Conservation (phyloP, 345 rosid genomes). For the Psidium friedrichsthalianum region DNA sequence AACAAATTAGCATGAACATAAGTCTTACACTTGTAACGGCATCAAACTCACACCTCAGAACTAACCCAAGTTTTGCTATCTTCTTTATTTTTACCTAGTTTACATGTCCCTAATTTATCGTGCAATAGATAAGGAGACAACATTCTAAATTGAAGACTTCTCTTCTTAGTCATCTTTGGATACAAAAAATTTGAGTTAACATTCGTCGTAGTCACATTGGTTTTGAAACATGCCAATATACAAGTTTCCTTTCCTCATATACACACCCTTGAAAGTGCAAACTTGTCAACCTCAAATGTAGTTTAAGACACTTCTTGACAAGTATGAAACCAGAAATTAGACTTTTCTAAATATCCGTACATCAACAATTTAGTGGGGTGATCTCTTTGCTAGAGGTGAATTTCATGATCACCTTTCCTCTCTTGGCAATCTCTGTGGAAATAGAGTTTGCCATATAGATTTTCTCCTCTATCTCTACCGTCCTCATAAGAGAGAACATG, state of each 20-base stretch:
- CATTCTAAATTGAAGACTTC: not conserved
- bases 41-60: not conserved
- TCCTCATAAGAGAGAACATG: too few species aligned
- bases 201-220: not conserved
- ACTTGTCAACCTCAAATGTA: not conserved
- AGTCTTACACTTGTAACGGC: not conserved
- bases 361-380: too few species aligned
- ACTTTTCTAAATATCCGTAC: too few species aligned
- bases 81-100: not conserved
- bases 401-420: not conserved
- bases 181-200: not conserved
- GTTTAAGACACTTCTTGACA: not conserved
- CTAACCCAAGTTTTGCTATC: not conserved
- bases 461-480: too few species aligned
- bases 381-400: not conserved
- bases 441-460: not conserved
- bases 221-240: not conserved
- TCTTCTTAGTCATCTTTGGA: not conserved
- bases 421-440: rapidly evolving
- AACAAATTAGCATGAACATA: not conserved
- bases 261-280: not conserved
- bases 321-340: not conserved
- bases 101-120: not conserved
- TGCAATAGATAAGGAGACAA: not conserved
- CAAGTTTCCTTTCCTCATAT: not conserved